These are phyloP conservation scores for Fulvia fulva DNA, from an alignment of 2,329 filamentous ascomycete species.

Conservation along the genomic window DNA sequence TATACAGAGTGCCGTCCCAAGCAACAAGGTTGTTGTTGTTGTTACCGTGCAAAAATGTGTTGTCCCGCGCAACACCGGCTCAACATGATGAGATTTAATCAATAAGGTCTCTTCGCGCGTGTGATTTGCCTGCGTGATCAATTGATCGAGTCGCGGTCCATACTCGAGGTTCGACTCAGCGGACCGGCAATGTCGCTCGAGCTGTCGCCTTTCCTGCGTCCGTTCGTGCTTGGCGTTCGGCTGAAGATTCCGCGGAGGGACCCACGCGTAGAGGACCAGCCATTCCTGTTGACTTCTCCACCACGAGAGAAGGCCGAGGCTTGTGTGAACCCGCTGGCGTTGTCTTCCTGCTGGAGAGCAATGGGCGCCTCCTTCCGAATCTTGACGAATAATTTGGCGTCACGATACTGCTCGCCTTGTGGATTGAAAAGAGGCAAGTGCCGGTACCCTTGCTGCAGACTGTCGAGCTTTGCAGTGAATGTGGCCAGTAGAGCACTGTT, in stretches of 20 bases:
- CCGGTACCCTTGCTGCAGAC: slow-evolving; percentile 85
- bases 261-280: neutral
- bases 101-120: neutral
- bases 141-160: slow-evolving; percentile 29
- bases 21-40: neutral
- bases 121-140: neutral
- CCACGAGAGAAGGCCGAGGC: slow-evolving; percentile 27
- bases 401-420: slow-evolving; percentile 87
- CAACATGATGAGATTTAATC: neutral
- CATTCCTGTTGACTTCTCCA: neutral
- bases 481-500: slow-evolving; percentile 67
- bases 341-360: slow-evolving; percentile 29
- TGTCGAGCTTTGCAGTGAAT: slow-evolving; percentile 88
- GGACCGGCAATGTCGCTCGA: slow-evolving; percentile 20
- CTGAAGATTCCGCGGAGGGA: slow-evolving; percentile 37
- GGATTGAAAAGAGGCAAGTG: slow-evolving; percentile 85
- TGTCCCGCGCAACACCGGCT: neutral
- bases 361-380: slow-evolving; percentile 59
- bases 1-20: neutral
- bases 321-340: slow-evolving; percentile 25
- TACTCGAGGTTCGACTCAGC: slow-evolving; percentile 34
- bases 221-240: slow-evolving; percentile 41
- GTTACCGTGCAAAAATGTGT: neutral
- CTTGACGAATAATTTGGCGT: slow-evolving; percentile 89
- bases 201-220: slow-evolving; percentile 25